phyloP scores from a whole-genome alignment of 2,329 filamentous ascomycete species.

The Davidsoniella virescens region DNA sequence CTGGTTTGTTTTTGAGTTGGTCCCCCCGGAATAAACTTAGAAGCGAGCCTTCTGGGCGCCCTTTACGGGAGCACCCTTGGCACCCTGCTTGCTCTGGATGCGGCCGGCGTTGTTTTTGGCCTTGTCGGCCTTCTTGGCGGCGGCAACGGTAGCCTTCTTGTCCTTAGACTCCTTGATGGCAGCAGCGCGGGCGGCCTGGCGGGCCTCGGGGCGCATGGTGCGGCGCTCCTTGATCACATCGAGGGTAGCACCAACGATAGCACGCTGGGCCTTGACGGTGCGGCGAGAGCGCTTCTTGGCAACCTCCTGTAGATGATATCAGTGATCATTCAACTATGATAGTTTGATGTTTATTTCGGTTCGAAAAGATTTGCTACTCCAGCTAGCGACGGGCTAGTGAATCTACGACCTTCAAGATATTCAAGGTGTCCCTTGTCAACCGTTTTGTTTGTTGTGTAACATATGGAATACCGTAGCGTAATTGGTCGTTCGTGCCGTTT shows the following conservation, averaged over 20 bases:
- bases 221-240: constrained; percentile 99
- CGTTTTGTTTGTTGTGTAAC: too few relatives aligned
- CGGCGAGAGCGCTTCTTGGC: constrained; percentile 99
- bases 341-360: not conserved
- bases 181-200: constrained; percentile 70
- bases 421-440: not conserved
- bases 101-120: constrained; percentile 78
- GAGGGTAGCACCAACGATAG: constrained; percentile 96
- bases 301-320: constrained; percentile 60
- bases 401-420: not conserved
- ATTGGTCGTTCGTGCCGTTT: too few relatives aligned
- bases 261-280: constrained; percentile 96
- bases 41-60: constrained; percentile 71
- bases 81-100: constrained; percentile 92
- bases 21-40: constrained; percentile 25
- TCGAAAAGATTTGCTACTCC: not conserved
- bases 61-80: constrained; percentile 80
- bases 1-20: constrained; percentile 5
- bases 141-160: constrained; percentile 79
- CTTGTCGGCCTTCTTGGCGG: constrained; percentile 98
- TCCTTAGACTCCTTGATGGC: constrained; percentile 98
- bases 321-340: constrained; percentile 18
- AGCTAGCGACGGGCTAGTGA: too few relatives aligned
- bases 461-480: too few relatives aligned
- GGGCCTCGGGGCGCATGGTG: constrained; percentile 84